Percentiles rank a stretch among this genome's conserved stretches.
These are phyloP conservation scores for Aotearoamyces nothofagi DNA, from an alignment of 2,329 filamentous ascomycete genomes.

Conservation along the genomic window DNA sequence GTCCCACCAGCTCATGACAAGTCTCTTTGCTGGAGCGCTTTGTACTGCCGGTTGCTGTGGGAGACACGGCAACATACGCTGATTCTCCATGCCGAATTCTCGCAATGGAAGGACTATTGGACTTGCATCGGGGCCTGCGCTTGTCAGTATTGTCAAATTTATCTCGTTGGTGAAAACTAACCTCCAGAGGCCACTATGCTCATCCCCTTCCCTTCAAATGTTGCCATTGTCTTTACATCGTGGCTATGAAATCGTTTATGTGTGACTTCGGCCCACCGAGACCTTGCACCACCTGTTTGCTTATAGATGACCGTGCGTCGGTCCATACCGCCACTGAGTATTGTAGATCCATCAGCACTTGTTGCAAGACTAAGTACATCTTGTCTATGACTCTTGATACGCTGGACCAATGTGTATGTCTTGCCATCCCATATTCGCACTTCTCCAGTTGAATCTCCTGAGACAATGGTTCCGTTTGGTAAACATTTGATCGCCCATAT, in stretches of 20 bases:
- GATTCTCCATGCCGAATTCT: constrained; percentile 64
- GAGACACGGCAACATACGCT: constrained; percentile 67
- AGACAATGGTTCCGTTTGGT: constrained; percentile 78
- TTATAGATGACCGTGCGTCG: constrained; percentile 74
- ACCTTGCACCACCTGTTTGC: constrained; percentile 40
- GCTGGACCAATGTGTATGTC: constrained; percentile 76
- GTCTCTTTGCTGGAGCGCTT: constrained; percentile 56
- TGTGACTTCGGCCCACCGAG: constrained; percentile 72
- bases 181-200: constrained; percentile 88
- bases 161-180: constrained; percentile 24
- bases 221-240: constrained; percentile 88
- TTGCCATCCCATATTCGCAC: constrained; percentile 88
- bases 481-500: constrained; percentile 90
- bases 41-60: constrained; percentile 63
- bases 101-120: constrained; percentile 71
- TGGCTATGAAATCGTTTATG: constrained; percentile 81
- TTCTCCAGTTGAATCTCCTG: constrained; percentile 88
- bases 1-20: constrained; percentile 88
- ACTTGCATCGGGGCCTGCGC: constrained; percentile 64
- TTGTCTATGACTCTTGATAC: constrained; percentile 74
- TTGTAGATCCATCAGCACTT: constrained; percentile 63
- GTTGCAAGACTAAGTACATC: constrained; percentile 82
- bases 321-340: constrained; percentile 88
- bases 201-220: constrained; percentile 69
- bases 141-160: constrained; percentile 17